Evolutionary conservation across 1,284 basidiomycete species (phyloP).

Genomic region (Moniliophthora roreri): DNA sequence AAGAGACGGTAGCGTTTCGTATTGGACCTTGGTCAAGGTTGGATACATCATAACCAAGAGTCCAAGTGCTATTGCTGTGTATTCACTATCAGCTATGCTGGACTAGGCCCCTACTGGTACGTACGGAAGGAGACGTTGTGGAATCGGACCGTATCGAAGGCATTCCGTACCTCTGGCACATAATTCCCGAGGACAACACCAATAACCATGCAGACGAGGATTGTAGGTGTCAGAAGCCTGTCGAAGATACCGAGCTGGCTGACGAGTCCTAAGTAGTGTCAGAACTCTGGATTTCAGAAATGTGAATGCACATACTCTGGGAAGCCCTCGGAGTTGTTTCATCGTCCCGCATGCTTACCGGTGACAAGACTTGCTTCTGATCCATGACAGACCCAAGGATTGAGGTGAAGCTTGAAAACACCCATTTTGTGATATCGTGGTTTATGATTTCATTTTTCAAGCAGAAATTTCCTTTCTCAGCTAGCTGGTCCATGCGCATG

Average conservation of each 20-base stretch:
- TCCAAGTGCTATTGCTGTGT: conserved; percentile 70
- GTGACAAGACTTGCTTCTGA: too few species aligned
- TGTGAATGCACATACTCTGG: too few species aligned
- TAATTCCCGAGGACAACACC: conserved; percentile 79
- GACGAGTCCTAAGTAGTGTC: too few species aligned
- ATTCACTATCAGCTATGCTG: background rate
- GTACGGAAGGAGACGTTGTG: conserved; percentile 61
- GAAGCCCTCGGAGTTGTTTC: too few species aligned
- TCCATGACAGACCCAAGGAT: too few species aligned
- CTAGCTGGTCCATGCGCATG: too few species aligned
- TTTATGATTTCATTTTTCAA: too few species aligned
- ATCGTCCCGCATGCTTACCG: too few species aligned
- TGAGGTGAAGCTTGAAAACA: too few species aligned
- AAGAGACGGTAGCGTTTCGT: conserved; percentile 66
- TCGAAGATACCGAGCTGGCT: conserved; percentile 52
- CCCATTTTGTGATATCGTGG: too few species aligned
- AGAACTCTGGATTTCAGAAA: too few species aligned
- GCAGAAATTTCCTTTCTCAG: too few species aligned
- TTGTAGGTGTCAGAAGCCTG: conserved; percentile 68
- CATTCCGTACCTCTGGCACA: conserved; percentile 47
- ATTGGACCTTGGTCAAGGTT: conserved; percentile 77
- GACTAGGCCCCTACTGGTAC: conserved; percentile 21
- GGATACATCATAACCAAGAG: conserved; percentile 94
- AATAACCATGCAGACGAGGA: conserved; percentile 77
- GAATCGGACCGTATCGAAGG: conserved; percentile 53